A percentile compares a stretch with the other conserved stretches of the same genome.
phyloP scores from a whole-genome alignment of 345 rosid species.

The Mercurialis annua region DNA sequence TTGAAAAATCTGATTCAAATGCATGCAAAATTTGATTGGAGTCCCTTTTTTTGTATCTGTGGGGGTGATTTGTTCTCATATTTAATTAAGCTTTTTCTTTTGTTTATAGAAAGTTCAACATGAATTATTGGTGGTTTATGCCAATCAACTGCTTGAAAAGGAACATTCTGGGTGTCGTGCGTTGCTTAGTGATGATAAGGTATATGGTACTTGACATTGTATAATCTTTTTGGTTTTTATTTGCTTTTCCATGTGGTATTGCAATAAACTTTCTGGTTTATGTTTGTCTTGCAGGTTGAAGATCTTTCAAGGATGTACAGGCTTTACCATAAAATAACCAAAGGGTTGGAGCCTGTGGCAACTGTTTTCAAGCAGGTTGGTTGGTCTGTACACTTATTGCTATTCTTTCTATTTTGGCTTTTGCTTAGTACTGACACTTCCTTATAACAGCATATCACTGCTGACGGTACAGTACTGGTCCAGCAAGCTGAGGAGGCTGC shows the following conservation, averaged over 20 bases:
- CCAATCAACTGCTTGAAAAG: constrained; percentile 71
- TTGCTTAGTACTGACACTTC: constrained; percentile 10
- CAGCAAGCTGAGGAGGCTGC: constrained; percentile 95
- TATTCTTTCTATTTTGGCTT: background rate
- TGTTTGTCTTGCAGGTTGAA: constrained; percentile 48
- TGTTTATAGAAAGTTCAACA: constrained; percentile 81
- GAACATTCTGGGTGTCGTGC: constrained; percentile 90
- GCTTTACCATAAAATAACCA: constrained; percentile 67
- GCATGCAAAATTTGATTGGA: background rate
- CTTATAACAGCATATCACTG: constrained; percentile 70
- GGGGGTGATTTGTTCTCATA: background rate
- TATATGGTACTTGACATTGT: constrained; percentile 17
- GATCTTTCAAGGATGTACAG: constrained; percentile 97
- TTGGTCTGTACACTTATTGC: constrained; percentile 21
- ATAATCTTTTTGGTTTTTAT: background rate
- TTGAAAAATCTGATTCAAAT: background rate
- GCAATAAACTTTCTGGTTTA: background rate
- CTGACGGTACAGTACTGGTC: constrained; percentile 79
- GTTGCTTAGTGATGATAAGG: constrained; percentile 92
- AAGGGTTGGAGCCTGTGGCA: constrained; percentile 85
- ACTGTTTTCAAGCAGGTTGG: constrained; percentile 82
- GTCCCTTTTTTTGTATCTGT: background rate
- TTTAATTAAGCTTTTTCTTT: background rate
- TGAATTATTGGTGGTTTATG: constrained; percentile 64
- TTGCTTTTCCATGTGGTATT: background rate